Evolutionary conservation across 2,329 filamentous ascomycete species (phyloP), one percentile per base, ranked within the genome.

Genomic region (Botrytis hyacinthi): DNA sequence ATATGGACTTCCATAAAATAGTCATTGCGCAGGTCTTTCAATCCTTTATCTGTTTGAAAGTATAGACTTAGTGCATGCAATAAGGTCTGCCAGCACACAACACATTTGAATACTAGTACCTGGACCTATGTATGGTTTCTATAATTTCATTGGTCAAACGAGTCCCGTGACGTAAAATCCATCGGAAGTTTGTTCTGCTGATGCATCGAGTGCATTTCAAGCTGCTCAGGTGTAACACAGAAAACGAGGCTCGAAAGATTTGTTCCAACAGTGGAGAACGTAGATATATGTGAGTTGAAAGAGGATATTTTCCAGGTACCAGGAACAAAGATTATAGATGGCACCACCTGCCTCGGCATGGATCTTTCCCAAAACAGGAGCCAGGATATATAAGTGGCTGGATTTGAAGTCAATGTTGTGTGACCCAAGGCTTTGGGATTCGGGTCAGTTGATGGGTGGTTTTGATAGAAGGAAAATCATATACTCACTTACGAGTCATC

Each of bases 241-340:
- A 10, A 46, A 29, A 12, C 37, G 65, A 67, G 65, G 16, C 6
- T 16, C 48, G n/a, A 51, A 51, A 46, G 48, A 35, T 40, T n/a
- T 29, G n/a, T 29, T 29, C 51, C 4, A 20, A 14, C 46, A 37
- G 35, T 67, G 32, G 35, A 40, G 32, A 18, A 54, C 4, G 40
- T n/a, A 16, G 26, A 29, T 20, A 67, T 40, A 40, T n/a, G 35
- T 40, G 14, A 54, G 48, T 26, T n/a, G 32, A 54, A 22, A 57
- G 65, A 40, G 29, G 40, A 68, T 16, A 57, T 35, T 40, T 68
- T 40, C 69, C 69, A 71, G 69, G 69, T 63, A 71, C 69, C 69
- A 71, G 69, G 69, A 71, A 71, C 69, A 71, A 61, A 71, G 44
- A 62, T n/a, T n/a, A 7, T n/a, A 57, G 51, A 29, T n/a, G 29